phyloP scores from a whole-genome alignment of 257 asterid species.

The Nicotiana benthamiana region DNA sequence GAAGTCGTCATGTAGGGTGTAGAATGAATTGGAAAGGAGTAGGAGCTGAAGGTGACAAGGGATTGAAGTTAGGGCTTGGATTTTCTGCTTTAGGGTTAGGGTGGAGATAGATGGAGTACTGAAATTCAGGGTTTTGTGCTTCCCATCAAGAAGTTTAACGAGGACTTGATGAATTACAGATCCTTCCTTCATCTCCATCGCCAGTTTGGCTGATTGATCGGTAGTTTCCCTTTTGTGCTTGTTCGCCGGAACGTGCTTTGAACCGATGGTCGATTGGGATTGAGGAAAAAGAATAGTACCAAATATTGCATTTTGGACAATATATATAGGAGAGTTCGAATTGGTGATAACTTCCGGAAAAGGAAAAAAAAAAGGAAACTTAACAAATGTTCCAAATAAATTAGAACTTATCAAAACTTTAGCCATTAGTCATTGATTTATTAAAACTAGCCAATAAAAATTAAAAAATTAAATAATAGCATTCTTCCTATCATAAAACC shows the following conservation, averaged over 20 bases:
- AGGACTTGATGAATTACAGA: constrained; percentile 31
- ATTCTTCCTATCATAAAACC: too few relatives aligned
- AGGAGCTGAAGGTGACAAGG: constrained; percentile 57
- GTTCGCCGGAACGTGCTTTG: not conserved
- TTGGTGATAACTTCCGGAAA: too few relatives aligned
- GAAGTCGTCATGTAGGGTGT: constrained; percentile 30
- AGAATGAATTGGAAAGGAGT: constrained; percentile 21
- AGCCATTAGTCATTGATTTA: too few relatives aligned
- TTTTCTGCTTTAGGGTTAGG: constrained; percentile 41
- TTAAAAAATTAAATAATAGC: too few relatives aligned
- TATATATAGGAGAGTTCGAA: too few relatives aligned
- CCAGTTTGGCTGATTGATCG: not conserved
- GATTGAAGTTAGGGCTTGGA: constrained; percentile 52
- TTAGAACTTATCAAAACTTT: too few relatives aligned
- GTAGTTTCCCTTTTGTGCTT: not conserved
- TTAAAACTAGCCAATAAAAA: too few relatives aligned
- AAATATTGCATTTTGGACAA: not conserved
- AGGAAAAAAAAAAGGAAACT: too few relatives aligned
- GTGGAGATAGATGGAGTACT: constrained; percentile 29
- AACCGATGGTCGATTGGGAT: not conserved
- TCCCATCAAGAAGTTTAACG: constrained; percentile 67
- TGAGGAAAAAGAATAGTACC: not conserved
- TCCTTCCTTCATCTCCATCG: constrained; percentile 8
- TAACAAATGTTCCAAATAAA: too few relatives aligned
- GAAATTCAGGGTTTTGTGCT: constrained; percentile 56